These are phyloP conservation scores for Penicillium mononematosum DNA, from an alignment of 495 filamentous ascomycete species.

Conservation along the genomic window DNA sequence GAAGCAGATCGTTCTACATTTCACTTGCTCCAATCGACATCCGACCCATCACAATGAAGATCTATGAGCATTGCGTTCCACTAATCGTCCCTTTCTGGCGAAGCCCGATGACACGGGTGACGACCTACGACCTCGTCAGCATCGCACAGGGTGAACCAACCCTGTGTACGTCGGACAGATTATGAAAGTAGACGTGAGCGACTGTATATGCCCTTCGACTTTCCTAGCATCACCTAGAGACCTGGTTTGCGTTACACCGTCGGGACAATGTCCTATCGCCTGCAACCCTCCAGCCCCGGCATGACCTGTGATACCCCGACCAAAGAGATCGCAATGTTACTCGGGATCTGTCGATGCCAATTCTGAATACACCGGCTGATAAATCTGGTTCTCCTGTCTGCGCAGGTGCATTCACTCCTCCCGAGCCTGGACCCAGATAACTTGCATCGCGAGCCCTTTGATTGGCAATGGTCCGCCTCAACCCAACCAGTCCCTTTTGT, in stretches of 20 bases:
- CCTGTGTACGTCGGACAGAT: slow-evolving; percentile 5
- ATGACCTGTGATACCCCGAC: slow-evolving; percentile 1
- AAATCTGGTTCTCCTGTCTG: slow-evolving; percentile 3
- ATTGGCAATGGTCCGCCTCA: neutral
- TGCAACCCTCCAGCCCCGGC: slow-evolving; percentile 5
- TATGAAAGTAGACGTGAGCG: slow-evolving; percentile 4
- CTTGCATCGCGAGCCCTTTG: neutral
- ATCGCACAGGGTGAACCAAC: too few species aligned
- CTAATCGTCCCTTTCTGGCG: too few species aligned
- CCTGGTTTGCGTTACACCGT: neutral
- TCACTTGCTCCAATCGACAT: too few species aligned
- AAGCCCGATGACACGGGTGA: too few species aligned
- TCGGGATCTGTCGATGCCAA: slow-evolving; percentile 4
- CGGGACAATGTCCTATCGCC: neutral
- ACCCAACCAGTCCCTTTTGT: neutral
- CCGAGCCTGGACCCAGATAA: neutral
- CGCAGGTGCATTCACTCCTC: neutral
- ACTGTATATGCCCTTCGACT: slow-evolving; percentile 1
- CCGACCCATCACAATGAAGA: too few species aligned
- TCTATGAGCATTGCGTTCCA: too few species aligned
- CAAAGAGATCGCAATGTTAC: neutral
- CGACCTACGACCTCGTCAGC: too few species aligned
- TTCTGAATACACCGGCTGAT: slow-evolving; percentile 8
- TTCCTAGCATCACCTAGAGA: neutral
- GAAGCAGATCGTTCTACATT: too few species aligned